phyloP scores from a whole-genome alignment of 108 stramenopile genomes.

The Cyclotella baltica region DNA sequence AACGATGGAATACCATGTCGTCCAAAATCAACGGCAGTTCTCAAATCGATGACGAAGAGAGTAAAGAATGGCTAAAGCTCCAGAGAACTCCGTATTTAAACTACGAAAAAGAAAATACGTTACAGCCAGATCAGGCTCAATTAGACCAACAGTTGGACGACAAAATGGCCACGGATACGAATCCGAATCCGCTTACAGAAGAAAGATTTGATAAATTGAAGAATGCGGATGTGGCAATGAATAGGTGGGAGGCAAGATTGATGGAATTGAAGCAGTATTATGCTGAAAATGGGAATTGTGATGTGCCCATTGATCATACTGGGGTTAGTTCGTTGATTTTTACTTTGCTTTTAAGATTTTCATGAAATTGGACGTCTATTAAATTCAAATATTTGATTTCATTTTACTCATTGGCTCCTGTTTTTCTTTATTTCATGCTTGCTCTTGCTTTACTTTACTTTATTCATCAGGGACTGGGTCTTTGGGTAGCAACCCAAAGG shows the following conservation, averaged over 20 bases:
- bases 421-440: not conserved
- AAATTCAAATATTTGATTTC: no score
- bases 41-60: not conserved
- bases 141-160: not conserved
- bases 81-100: not conserved
- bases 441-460: not conserved
- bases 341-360: not conserved
- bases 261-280: slow-evolving; percentile 10
- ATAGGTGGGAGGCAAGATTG: slow-evolving; percentile 7
- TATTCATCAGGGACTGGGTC: slow-evolving; percentile 16
- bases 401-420: no score
- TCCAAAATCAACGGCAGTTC: not conserved
- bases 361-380: not conserved
- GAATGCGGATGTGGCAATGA: slow-evolving; percentile 8
- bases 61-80: not conserved
- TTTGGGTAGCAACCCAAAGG: slow-evolving; percentile 44
- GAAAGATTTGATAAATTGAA: not conserved
- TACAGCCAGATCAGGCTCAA: not conserved
- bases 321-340: not conserved
- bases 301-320: slow-evolving; percentile 46
- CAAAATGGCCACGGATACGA: not conserved
- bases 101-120: not conserved
- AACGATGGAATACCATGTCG: not conserved
- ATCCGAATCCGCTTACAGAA: not conserved
- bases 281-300: slow-evolving; percentile 25